phyloP scores from a whole-genome alignment of 73 alveolate species.

The Symbiodinium pilosum region DNA sequence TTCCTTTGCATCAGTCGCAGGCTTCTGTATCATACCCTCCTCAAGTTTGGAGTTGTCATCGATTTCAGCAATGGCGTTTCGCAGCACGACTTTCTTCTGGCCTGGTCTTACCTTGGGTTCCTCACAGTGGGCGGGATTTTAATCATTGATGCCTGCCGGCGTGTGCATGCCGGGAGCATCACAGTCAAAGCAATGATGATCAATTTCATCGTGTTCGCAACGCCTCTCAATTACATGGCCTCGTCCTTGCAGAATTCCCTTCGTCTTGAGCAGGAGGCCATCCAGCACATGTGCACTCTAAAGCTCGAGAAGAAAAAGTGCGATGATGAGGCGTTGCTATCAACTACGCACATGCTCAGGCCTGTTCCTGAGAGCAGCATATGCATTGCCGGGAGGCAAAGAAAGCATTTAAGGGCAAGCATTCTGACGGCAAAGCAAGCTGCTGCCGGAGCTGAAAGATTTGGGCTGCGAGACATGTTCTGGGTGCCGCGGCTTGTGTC shows the following conservation, averaged over 20 bases:
- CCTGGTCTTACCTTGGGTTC: conserved; percentile 60
- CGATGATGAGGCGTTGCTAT: not conserved
- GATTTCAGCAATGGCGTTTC: conserved; percentile 51
- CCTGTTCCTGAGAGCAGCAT: conserved; percentile 64
- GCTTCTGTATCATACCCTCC: conserved; percentile 47
- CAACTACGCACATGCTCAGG: conserved; percentile 12
- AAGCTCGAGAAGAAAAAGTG: not conserved
- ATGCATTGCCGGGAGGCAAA: conserved; percentile 35
- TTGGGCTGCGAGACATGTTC: conserved; percentile 44
- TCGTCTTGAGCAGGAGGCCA: conserved; percentile 61
- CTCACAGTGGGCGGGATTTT: conserved; percentile 2
- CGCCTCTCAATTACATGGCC: conserved; percentile 62
- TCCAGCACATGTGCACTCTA: conserved; percentile 68
- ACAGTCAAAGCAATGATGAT: conserved; percentile 38
- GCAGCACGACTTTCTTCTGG: not conserved
- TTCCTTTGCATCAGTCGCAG: conserved; percentile 55
- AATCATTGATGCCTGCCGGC: not conserved
- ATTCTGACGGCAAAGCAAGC: not conserved
- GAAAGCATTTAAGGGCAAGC: conserved; percentile 15
- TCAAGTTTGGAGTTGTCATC: conserved; percentile 46
- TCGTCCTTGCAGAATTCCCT: conserved; percentile 59
- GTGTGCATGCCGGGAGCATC: conserved; percentile 15
- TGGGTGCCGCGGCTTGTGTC: conserved; percentile 89
- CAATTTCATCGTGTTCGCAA: conserved; percentile 37
- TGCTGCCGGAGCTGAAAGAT: not conserved